Conservation (phyloP, 371 early-diverging fungal genomes). For the Dinochytrium kinnereticum region DNA sequence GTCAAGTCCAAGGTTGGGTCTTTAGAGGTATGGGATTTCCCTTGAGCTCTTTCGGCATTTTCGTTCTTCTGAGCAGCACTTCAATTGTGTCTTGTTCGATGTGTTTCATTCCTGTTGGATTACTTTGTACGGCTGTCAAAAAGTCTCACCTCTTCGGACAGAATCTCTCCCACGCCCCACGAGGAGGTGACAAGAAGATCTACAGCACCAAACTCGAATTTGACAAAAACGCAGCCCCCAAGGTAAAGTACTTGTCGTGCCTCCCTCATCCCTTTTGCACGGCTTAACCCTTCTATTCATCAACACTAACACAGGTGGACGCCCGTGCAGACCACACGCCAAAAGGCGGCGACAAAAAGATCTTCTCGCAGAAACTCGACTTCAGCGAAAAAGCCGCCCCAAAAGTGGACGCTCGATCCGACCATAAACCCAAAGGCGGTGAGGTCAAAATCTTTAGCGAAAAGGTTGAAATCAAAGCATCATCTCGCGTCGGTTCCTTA, state of each 20-base stretch:
- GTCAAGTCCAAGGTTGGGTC: conserved; percentile 36
- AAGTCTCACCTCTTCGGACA: conserved; percentile 10
- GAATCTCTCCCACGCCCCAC: conserved; percentile 32
- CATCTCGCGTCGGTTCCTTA: conserved; percentile 19
- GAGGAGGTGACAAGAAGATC: conserved; percentile 40
- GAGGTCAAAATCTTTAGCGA: conserved; percentile 29
- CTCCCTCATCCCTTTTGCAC: no score
- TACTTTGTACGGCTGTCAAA: no score
- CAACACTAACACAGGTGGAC: not conserved
- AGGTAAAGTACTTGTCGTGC: not conserved
- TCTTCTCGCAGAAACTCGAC: conserved; percentile 31
- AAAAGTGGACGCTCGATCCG: conserved; percentile 23
- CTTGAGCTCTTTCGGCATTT: not conserved
- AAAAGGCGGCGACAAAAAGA: conserved; percentile 31
- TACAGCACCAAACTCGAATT: conserved; percentile 36
- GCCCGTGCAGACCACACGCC: conserved; percentile 27
- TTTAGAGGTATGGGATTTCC: conserved; percentile 17
- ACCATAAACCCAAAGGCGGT: conserved; percentile 29
- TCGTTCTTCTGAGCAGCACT: no score
- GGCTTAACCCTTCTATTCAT: not conserved
- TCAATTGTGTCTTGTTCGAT: no score
- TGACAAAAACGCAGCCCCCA: conserved; percentile 24
- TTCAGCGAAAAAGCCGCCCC: conserved; percentile 30
- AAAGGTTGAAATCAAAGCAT: conserved; percentile 37
- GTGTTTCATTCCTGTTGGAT: no score